Conservation (phyloP, 108 stramenopile genomes). For the Nitzschia putrida region DNA sequence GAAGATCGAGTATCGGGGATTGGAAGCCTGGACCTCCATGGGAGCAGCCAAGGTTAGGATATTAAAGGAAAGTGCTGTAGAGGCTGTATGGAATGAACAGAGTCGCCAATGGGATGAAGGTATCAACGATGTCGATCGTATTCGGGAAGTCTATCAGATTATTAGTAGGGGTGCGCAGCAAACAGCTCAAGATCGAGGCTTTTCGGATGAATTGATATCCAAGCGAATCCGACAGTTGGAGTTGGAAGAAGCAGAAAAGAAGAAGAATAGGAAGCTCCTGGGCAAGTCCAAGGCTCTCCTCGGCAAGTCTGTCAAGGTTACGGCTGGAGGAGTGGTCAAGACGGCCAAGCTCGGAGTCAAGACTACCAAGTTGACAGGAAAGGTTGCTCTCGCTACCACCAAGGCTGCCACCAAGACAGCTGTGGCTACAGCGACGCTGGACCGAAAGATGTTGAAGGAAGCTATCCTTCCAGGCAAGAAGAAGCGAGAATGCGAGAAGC, state of each 20-base stretch:
- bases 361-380: slow-evolving; percentile 29
- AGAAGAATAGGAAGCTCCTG: slow-evolving; percentile 19
- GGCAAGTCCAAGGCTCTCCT: slow-evolving; percentile 36
- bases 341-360: slow-evolving; percentile 32
- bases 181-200: slow-evolving; percentile 26
- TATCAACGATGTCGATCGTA: slow-evolving; percentile 24
- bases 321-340: slow-evolving; percentile 26
- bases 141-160: slow-evolving; percentile 26
- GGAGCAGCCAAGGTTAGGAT: slow-evolving; percentile 29
- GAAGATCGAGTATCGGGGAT: slow-evolving; percentile 37
- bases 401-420: slow-evolving; percentile 29
- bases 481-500: slow-evolving; percentile 33
- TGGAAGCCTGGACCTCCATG: slow-evolving; percentile 43
- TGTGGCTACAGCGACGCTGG: slow-evolving; percentile 42
- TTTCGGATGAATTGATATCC: slow-evolving; percentile 28
- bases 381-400: slow-evolving; percentile 16
- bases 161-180: slow-evolving; percentile 15
- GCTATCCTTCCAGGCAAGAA: slow-evolving; percentile 30
- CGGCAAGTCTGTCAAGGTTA: slow-evolving; percentile 27
- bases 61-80: slow-evolving; percentile 36
- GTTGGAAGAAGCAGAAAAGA: slow-evolving; percentile 17
- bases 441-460: slow-evolving; percentile 38
- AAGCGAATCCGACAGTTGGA: slow-evolving; percentile 26
- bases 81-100: slow-evolving; percentile 45
- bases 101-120: slow-evolving; percentile 42